A percentile compares a stretch with the other conserved stretches of the same genome.
phyloP scores from a whole-genome alignment of 2,329 filamentous ascomycete genomes.

The Fusarium nodosum region DNA sequence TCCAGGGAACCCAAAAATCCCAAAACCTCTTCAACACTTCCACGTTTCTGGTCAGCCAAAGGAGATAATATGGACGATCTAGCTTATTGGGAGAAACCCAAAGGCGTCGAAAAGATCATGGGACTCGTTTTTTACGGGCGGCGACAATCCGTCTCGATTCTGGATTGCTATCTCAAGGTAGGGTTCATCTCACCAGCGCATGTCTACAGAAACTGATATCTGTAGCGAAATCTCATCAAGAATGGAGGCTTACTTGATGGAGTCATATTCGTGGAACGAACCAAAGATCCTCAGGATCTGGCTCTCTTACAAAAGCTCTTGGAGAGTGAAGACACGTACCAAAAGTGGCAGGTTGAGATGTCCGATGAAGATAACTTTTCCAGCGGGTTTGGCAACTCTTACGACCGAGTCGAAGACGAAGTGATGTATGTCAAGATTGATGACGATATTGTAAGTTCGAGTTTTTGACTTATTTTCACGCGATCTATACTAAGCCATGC shows the following conservation, averaged over 20 bases:
- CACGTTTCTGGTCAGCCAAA: constrained; percentile 47
- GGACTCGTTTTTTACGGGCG: constrained; percentile 63
- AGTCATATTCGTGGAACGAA: constrained; percentile 61
- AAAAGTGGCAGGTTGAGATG: constrained; percentile 55
- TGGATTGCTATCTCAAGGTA: constrained; percentile 63
- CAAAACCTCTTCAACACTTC: not conserved
- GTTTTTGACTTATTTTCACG: fast-evolving
- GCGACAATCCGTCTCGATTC: constrained; percentile 58
- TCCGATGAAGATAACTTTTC: constrained; percentile 48
- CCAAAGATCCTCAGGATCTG: constrained; percentile 56
- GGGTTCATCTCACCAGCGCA: not conserved
- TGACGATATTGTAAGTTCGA: constrained; percentile 55
- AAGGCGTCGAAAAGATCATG: constrained; percentile 54
- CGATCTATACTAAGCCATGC: not conserved
- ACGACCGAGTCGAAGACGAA: constrained; percentile 62
- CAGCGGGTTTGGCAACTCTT: constrained; percentile 56
- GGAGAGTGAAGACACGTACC: constrained; percentile 55
- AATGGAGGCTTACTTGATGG: constrained; percentile 62
- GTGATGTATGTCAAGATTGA: constrained; percentile 58
- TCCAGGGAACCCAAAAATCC: not conserved
- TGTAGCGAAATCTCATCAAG: constrained; percentile 59
- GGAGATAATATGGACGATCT: constrained; percentile 37
- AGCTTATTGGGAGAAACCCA: constrained; percentile 39
- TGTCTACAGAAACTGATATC: constrained; percentile 7
- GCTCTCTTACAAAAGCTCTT: constrained; percentile 58